A percentile compares a stretch with the other conserved stretches of the same genome.
Conservation (phyloP, 2,329 filamentous ascomycete genomes). For the Exophiala alcalophila region DNA sequence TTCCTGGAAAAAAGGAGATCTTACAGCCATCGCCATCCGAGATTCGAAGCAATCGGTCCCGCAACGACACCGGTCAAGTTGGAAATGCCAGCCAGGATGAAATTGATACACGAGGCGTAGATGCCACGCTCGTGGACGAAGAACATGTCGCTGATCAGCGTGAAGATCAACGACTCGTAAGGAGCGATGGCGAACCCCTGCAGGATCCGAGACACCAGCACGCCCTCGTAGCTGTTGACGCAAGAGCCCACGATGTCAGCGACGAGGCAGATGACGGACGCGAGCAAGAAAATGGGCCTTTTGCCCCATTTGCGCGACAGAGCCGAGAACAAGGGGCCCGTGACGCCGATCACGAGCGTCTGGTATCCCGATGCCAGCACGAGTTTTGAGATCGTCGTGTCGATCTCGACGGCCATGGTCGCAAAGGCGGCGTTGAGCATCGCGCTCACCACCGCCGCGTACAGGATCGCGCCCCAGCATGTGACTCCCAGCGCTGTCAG, state of each 20-base stretch:
- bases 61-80: slow-evolving; percentile 38
- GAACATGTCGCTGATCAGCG: slow-evolving; percentile 46
- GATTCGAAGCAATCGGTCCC: slow-evolving; percentile 25
- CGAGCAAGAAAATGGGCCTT: slow-evolving; percentile 28
- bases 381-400: slow-evolving; percentile 43
- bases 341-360: slow-evolving; percentile 40
- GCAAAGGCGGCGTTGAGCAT: slow-evolving; percentile 35
- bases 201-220: slow-evolving; percentile 48
- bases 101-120: slow-evolving; percentile 21
- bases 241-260: slow-evolving; percentile 46
- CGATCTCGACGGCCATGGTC: slow-evolving; percentile 42
- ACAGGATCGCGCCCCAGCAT: slow-evolving; percentile 36
- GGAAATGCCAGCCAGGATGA: slow-evolving; percentile 21
- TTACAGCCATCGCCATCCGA: slow-evolving; percentile 26
- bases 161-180: slow-evolving; percentile 49
- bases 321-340: slow-evolving; percentile 37
- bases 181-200: slow-evolving; percentile 50
- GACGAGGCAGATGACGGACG: slow-evolving; percentile 34
- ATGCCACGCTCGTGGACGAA: slow-evolving; percentile 24
- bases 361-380: slow-evolving; percentile 50
- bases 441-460: slow-evolving; percentile 34
- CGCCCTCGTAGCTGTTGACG: slow-evolving; percentile 45
- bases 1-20: not conserved
- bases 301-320: slow-evolving; percentile 46
- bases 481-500: slow-evolving; percentile 34